phyloP scores from a whole-genome alignment of 768 basidiomycete species.

The Rhizopogon vesiculosus region DNA sequence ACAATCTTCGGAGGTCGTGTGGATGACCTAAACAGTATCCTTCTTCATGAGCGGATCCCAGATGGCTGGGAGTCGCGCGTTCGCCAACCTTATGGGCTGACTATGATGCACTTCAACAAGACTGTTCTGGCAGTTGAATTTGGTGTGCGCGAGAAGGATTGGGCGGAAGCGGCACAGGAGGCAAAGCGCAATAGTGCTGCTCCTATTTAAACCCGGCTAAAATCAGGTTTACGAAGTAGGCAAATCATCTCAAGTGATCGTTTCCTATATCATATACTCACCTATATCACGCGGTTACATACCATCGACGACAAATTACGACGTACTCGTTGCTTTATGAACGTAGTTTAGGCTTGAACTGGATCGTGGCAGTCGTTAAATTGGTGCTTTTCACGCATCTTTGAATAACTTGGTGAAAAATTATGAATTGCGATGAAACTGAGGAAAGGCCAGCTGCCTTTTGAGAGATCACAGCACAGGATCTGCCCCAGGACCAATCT shows the following conservation, averaged over 20 bases:
- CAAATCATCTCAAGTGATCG: too few relatives aligned
- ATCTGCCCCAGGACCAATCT: constrained; percentile 27
- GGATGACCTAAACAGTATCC: constrained; percentile 46
- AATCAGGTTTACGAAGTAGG: too few relatives aligned
- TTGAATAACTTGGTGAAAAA: too few relatives aligned
- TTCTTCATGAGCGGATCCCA: constrained; percentile 67
- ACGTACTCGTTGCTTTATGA: too few relatives aligned
- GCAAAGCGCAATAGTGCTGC: background rate
- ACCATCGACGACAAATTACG: too few relatives aligned
- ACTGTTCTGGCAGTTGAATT: constrained; percentile 22
- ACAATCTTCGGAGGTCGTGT: constrained; percentile 65
- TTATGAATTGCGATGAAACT: background rate
- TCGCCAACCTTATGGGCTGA: constrained; percentile 52
- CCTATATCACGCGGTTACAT: too few relatives aligned
- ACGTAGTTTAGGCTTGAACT: too few relatives aligned
- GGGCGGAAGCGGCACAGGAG: constrained; percentile 4
- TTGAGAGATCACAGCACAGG: constrained; percentile 19
- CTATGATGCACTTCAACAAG: constrained; percentile 52
- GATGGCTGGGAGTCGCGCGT: constrained; percentile 67
- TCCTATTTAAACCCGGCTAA: background rate
- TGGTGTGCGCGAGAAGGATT: constrained; percentile 17
- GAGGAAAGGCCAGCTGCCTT: background rate
- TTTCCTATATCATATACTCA: too few relatives aligned
- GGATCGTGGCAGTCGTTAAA: too few relatives aligned
- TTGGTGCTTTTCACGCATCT: background rate